Evolutionary conservation across 176 grass and related monocot species (phyloP).

Genomic region (Cenchrus purpureus): DNA sequence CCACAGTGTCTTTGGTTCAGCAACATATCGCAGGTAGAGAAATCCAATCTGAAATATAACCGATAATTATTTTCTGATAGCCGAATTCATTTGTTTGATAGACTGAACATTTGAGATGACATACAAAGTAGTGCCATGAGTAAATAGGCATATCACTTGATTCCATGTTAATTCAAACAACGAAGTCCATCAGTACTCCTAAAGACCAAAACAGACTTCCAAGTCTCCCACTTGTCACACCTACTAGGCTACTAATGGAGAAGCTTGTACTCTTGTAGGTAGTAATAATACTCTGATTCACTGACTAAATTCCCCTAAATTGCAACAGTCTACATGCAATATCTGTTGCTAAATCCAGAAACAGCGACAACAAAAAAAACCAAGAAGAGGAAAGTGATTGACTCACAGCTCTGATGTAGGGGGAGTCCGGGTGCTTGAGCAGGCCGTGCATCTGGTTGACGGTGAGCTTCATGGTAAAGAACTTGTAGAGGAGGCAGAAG

Average conservation of each 20-base stretch:
- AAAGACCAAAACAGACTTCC: not conserved
- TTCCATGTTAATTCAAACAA: not conserved
- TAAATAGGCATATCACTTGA: not conserved
- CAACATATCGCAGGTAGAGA: constrained; percentile 87
- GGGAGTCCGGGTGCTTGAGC: constrained; percentile 88
- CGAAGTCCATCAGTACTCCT: not conserved
- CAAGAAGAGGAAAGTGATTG: not conserved
- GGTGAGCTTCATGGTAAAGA: constrained; percentile 95
- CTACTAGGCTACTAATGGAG: not conserved
- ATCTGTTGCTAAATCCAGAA: not conserved
- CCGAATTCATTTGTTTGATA: not conserved
- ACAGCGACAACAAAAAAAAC: not conserved
- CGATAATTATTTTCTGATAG: not conserved
- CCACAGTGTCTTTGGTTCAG: constrained; percentile 92
- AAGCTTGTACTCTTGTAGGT: not conserved
- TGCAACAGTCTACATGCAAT: not conserved
- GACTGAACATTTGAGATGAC: not conserved
- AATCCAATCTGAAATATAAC: constrained; percentile 76
- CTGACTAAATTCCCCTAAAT: not conserved
- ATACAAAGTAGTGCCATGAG: not conserved
- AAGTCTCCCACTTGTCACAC: not conserved
- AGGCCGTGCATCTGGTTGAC: constrained; percentile 96
- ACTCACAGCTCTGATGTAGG: constrained; percentile 95
- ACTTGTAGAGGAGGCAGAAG: constrained; percentile 96
- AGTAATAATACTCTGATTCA: not conserved